phyloP scores from a whole-genome alignment of 805 yeast species.

The Barnettozyma siamensis region DNA sequence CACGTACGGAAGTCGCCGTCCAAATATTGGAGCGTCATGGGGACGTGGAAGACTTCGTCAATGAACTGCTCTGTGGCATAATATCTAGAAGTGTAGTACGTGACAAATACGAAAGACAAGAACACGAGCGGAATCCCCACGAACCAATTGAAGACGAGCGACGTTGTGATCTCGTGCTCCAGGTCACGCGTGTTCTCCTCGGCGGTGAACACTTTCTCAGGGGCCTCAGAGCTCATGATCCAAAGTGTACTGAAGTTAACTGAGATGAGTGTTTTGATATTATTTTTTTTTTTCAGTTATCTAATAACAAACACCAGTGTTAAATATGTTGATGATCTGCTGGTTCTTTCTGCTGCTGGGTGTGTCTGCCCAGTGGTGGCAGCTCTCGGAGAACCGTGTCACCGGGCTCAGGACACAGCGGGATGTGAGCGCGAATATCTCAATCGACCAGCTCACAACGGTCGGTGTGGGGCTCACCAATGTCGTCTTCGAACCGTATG shows the following conservation, averaged over 20 bases:
- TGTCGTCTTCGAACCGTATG: conserved; percentile 27
- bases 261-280: too few relatives aligned
- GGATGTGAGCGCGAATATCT: conserved; percentile 36
- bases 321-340: too few relatives aligned
- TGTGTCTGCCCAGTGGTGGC: conserved; percentile 26
- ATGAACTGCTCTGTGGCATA: conserved; percentile 31
- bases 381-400: conserved; percentile 25
- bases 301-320: not conserved
- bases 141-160: conserved; percentile 28
- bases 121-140: conserved; percentile 27
- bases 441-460: conserved; percentile 34
- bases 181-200: conserved; percentile 15
- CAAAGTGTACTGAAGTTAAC: too few relatives aligned
- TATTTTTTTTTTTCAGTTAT: too few relatives aligned
- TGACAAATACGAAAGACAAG: conserved; percentile 23
- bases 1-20: conserved; percentile 55
- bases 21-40: conserved; percentile 69
- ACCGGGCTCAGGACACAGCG: conserved; percentile 41
- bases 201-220: not conserved
- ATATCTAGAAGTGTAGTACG: conserved; percentile 24
- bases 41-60: conserved; percentile 84
- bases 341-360: not conserved
- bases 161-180: conserved; percentile 22
- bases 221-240: not conserved
- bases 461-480: conserved; percentile 35